phyloP scores from a whole-genome alignment of 176 grass and related monocot species.

The Phoenix roebelenii region DNA sequence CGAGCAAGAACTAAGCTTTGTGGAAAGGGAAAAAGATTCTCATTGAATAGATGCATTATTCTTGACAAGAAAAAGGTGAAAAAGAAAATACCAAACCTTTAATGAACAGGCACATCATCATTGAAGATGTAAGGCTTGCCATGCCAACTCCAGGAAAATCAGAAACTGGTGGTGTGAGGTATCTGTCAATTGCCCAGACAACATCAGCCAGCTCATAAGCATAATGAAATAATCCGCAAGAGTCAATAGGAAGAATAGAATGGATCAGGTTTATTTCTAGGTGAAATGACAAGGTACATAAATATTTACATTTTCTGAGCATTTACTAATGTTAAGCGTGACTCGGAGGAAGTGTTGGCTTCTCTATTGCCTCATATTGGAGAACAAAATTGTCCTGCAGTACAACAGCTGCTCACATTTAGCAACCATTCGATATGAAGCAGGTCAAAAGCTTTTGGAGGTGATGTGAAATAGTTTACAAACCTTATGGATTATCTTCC shows the following conservation, averaged over 20 bases:
- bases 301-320: conserved; percentile 31
- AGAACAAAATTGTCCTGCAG: conserved; percentile 85
- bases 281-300: conserved; percentile 1
- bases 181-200: neutral
- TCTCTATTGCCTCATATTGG: conserved; percentile 70
- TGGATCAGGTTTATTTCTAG: neutral
- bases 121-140: neutral
- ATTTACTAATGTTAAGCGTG: conserved; percentile 46
- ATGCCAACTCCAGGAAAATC: conserved; percentile 10
- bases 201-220: conserved; percentile 2
- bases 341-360: conserved; percentile 46
- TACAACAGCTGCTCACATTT: conserved; percentile 8
- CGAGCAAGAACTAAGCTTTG: no score
- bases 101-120: neutral
- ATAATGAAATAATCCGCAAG: conserved; percentile 13
- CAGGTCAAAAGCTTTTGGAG: conserved; percentile 7
- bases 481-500: conserved; percentile 28
- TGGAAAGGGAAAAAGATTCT: no score
- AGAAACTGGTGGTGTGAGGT: conserved; percentile 23
- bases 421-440: conserved; percentile 6
- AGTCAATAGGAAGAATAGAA: conserved; percentile 5
- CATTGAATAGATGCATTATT: no score
- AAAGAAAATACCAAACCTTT: conserved; percentile 1
- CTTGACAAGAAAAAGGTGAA: neutral
- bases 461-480: neutral